A percentile compares a stretch with the other conserved stretches of the same genome.
These are phyloP conservation scores for Alternaria novae-zelandiae DNA, from an alignment of 2,329 filamentous ascomycete species.

Conservation along the genomic window DNA sequence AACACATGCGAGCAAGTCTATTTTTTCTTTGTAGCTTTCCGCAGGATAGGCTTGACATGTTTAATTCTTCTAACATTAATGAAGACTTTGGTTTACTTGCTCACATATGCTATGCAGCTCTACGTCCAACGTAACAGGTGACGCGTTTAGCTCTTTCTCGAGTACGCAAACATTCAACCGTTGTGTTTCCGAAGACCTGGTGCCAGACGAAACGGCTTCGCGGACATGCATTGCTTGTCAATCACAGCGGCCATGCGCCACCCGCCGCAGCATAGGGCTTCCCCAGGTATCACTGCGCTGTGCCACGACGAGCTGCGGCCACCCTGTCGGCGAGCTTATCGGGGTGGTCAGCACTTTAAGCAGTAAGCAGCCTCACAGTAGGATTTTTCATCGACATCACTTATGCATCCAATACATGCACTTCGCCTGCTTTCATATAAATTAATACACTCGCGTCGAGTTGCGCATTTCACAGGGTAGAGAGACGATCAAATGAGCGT, in stretches of 20 bases:
- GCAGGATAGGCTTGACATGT: neutral
- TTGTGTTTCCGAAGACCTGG: constrained; percentile 4
- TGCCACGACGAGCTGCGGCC: constrained; percentile 9
- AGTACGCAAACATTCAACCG: neutral
- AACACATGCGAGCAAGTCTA: neutral
- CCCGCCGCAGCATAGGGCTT: constrained; percentile 4
- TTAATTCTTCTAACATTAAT: neutral
- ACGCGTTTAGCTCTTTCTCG: neutral
- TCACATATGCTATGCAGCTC: neutral
- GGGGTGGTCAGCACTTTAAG: constrained; percentile 31
- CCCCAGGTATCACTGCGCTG: constrained; percentile 8
- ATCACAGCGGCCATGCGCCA: constrained; percentile 9
- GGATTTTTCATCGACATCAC: constrained; percentile 6
- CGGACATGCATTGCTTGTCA: neutral
- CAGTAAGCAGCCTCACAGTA: constrained; percentile 25
- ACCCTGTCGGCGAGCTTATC: constrained; percentile 28
- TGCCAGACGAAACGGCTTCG: neutral
- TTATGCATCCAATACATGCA: constrained; percentile 7
- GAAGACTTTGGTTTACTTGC: neutral
- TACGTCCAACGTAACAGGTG: neutral
- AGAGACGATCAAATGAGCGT: constrained; percentile 26
- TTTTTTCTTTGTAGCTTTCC: neutral
- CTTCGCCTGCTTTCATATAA: constrained; percentile 23
- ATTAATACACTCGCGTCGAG: constrained; percentile 21
- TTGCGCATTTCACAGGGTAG: constrained; percentile 16